These are phyloP conservation scores for Sporisorium scitamineum DNA, from an alignment of 1,284 basidiomycete species.

Conservation along the genomic window DNA sequence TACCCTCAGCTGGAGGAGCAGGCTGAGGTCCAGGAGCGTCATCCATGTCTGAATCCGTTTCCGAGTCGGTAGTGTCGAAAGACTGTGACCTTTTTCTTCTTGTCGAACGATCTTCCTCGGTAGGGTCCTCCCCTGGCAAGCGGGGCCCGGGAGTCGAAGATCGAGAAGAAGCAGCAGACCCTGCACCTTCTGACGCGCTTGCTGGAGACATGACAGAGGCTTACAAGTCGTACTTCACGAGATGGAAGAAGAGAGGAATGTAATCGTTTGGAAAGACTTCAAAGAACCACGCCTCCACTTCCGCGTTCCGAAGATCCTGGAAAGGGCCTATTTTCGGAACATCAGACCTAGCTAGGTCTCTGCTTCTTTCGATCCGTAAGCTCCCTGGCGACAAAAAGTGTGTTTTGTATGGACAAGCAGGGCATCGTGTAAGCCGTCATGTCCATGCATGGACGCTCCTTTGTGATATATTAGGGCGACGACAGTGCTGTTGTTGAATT, in stretches of 20 bases:
- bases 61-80: conserved; percentile 28
- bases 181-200: background rate
- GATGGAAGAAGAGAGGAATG: background rate
- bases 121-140: background rate
- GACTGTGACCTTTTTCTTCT: conserved; percentile 22
- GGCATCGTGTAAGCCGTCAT: no score
- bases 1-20: background rate
- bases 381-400: background rate
- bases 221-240: background rate
- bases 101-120: background rate
- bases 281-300: conserved; percentile 1
- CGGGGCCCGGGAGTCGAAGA: conserved; percentile 19
- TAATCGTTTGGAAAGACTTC: background rate
- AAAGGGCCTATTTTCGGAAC: background rate
- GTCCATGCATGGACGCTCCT: no score
- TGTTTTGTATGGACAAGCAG: no score
- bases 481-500: no score
- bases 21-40: conserved; percentile 16
- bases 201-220: background rate
- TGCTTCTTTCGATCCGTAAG: no score
- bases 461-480: no score
- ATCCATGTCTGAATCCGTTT: conserved; percentile 16
- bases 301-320: background rate
- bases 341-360: no score
- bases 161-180: conserved; percentile 1